Evolutionary conservation across 2,329 filamentous ascomycete genomes (phyloP).

Genomic region (Colletotrichum theobromicola): DNA sequence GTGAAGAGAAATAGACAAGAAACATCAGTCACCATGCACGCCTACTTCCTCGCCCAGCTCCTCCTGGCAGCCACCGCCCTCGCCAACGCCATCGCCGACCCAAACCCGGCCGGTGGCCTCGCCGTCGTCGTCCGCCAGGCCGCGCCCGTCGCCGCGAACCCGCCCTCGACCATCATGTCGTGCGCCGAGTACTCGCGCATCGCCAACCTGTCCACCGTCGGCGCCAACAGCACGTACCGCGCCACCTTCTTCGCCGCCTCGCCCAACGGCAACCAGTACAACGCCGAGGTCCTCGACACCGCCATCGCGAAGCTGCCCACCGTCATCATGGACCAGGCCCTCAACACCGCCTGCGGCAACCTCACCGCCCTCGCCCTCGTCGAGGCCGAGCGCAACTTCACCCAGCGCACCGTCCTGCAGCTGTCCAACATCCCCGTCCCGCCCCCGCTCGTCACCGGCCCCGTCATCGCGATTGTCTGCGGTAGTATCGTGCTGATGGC

Average conservation of each 20-base stretch:
- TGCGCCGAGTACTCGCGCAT: slow-evolving; percentile 49
- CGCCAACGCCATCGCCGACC: background rate
- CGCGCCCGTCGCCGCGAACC: background rate
- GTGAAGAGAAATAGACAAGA: background rate
- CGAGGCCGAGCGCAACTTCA: slow-evolving; percentile 49
- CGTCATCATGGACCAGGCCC: slow-evolving; percentile 40
- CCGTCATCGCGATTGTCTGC: background rate
- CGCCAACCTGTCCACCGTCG: slow-evolving; percentile 52
- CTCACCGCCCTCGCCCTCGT: slow-evolving; percentile 46
- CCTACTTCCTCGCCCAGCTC: slow-evolving; percentile 10
- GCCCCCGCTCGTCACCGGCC: background rate
- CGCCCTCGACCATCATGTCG: background rate
- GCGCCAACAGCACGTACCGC: slow-evolving; percentile 49
- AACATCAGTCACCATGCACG: slow-evolving; percentile 2
- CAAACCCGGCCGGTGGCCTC: background rate
- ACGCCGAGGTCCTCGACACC: slow-evolving; percentile 44
- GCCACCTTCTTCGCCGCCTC: slow-evolving; percentile 49
- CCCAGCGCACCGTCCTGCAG: slow-evolving; percentile 42
- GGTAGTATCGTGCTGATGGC: background rate
- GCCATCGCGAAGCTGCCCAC: slow-evolving; percentile 39
- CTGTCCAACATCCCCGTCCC: slow-evolving; percentile 28
- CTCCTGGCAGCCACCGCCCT: slow-evolving; percentile 15
- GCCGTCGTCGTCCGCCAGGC: slow-evolving; percentile 20
- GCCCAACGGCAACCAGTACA: slow-evolving; percentile 42
- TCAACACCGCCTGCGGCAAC: slow-evolving; percentile 52